Conservation (phyloP, 75 land plant genomes). For the Azolla pinnata region DNA sequence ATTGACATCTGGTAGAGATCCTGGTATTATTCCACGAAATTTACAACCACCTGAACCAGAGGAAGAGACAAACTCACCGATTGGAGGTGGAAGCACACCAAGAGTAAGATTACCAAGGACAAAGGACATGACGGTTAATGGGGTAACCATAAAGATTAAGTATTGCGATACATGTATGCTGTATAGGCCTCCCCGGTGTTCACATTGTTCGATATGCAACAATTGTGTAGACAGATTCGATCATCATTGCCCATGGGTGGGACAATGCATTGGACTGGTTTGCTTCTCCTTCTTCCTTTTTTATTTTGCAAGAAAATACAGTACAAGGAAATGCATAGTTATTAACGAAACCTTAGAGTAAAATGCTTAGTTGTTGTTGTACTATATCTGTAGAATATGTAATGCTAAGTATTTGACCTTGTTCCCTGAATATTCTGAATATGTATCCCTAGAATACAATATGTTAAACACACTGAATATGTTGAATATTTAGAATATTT, state of each 20-base stretch:
- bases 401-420: too few relatives aligned
- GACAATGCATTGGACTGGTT: constrained; percentile 66
- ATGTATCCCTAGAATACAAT: too few relatives aligned
- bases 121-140: constrained; percentile 52
- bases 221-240: constrained; percentile 65
- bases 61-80: constrained; percentile 12
- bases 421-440: too few relatives aligned
- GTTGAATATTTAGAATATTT: too few relatives aligned
- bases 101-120: constrained; percentile 27
- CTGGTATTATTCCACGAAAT: constrained; percentile 55
- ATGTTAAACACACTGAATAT: too few relatives aligned
- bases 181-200: constrained; percentile 52
- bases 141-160: constrained; percentile 43
- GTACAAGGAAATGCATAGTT: too few relatives aligned
- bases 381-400: too few relatives aligned
- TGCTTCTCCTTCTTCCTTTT: not conserved
- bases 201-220: constrained; percentile 43
- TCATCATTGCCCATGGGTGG: constrained; percentile 81
- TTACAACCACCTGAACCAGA: constrained; percentile 29
- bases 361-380: too few relatives aligned
- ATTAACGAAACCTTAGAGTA: too few relatives aligned
- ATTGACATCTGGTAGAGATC: constrained; percentile 47
- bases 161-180: constrained; percentile 67
- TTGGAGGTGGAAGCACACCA: constrained; percentile 13
- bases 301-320: not conserved